Base-by-base conservation (phyloP, 164 flowering plant genomes). In the Umbilicus rupestris region DNA sequence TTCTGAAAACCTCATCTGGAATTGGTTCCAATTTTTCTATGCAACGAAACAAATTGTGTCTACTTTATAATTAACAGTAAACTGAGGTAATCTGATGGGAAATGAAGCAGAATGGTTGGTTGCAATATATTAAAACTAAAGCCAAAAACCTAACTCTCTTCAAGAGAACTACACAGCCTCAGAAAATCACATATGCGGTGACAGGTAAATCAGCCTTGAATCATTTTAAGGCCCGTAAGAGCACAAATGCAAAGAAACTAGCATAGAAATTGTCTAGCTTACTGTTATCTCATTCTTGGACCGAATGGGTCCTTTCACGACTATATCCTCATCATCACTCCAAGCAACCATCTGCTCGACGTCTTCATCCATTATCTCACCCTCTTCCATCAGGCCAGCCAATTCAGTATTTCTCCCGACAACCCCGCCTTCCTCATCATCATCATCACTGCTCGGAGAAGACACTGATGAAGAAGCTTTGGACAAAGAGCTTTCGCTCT, bases 201-300 rank as follows among this genome's bases (percentile, higher is more conserved):
- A 33, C 47, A 3, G 1, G 17, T 9, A 19, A 1, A 14, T 19
- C 11, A 44, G 0, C 15, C 1, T 49, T 14, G 15, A 66, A 31
- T 14, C 24, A 52, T 35, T 31, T 30, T 11, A 49, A 35, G 29
- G 9, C 9, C 44, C n/a, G 17, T 29, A 0, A 50, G 39, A 63
- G 16, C 6, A 65, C 28, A 5, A 20, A 28, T 33, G 33, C 28
- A 31, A 33, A 46, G 33, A 37, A 33, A 11, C 5, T 44, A 2
- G 24, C 62, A 28, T 20, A 60, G n/a, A 26, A 5, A 50, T 2
- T 68, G 0, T 42, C 45, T 22, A 4, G 50, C 11, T 70, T 82
- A 92, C 98, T 87, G 78, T 64, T 68, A 85, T 69, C 78, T 90
- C 97, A 67, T 90, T 89, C 79, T 81, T 87, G 20, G 97, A 86